Evolutionary conservation across 2,329 filamentous ascomycete species (phyloP).

Genomic region (Neofusicoccum kwambonambiense): DNA sequence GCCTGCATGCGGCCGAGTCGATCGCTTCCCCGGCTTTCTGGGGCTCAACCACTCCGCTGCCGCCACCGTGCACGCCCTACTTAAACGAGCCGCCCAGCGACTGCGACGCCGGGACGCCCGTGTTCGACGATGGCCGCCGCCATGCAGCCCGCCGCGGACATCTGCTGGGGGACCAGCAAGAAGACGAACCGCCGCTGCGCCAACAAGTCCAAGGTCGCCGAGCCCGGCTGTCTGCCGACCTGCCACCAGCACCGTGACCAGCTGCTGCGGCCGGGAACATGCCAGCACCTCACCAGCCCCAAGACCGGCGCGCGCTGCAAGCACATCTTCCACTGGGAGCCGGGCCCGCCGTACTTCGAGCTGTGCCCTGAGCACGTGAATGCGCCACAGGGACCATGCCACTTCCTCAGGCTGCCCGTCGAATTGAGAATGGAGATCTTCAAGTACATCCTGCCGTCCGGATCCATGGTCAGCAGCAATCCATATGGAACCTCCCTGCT

Average conservation of each 20-base stretch:
- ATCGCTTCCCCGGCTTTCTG: conserved; percentile 12
- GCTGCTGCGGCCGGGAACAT: conserved; percentile 28
- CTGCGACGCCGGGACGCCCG: neutral
- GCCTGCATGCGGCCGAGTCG: neutral
- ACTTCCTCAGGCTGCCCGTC: conserved; percentile 32
- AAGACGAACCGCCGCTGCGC: conserved; percentile 10
- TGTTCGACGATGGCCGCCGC: neutral
- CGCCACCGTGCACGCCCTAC: neutral
- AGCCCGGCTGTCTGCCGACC: conserved; percentile 28
- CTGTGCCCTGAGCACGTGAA: conserved; percentile 30
- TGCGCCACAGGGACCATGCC: conserved; percentile 30
- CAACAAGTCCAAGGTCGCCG: conserved; percentile 8
- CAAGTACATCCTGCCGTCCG: conserved; percentile 30
- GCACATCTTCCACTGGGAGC: conserved; percentile 29
- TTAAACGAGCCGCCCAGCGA: neutral
- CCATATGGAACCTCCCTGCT: neutral
- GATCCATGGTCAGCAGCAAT: conserved; percentile 20
- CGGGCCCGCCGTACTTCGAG: conserved; percentile 28
- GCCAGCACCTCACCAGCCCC: conserved; percentile 23
- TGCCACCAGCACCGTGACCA: conserved; percentile 32
- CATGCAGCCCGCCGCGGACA: neutral
- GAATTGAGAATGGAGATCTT: conserved; percentile 33
- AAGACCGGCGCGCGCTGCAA: conserved; percentile 26
- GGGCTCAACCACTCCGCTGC: neutral
- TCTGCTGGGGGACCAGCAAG: conserved; percentile 11